Evolutionary conservation across 495 filamentous ascomycete genomes (phyloP).

Genomic region (Glarea lozoyensis): DNA sequence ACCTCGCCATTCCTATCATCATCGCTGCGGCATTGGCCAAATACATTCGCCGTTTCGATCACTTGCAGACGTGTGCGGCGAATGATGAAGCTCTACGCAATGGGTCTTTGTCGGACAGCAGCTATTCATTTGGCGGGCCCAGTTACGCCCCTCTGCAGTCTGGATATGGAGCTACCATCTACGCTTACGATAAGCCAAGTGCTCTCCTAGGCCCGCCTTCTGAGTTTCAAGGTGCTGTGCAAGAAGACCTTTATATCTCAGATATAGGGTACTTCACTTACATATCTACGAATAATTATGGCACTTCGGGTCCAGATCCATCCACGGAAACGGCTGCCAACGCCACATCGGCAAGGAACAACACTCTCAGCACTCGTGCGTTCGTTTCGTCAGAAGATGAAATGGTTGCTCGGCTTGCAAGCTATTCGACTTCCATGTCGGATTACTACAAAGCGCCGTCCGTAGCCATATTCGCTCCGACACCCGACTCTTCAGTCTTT

Average conservation of each 20-base stretch:
- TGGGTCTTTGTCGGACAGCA: not conserved
- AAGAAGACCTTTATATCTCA: constrained; percentile 8
- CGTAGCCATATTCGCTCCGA: constrained; percentile 13
- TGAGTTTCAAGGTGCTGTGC: constrained; percentile 5
- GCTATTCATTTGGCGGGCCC: not conserved
- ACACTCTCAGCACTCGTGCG: constrained; percentile 2
- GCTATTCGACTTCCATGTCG: too few relatives aligned
- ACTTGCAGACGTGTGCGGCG: constrained; percentile 11
- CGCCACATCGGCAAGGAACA: not conserved
- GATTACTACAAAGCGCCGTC: not conserved
- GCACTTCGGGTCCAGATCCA: too few relatives aligned
- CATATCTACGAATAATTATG: not conserved
- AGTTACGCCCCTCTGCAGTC: constrained; percentile 3
- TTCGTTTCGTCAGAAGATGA: constrained; percentile 4
- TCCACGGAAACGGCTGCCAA: not conserved
- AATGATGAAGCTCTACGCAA: constrained; percentile 9
- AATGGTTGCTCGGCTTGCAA: constrained; percentile 6
- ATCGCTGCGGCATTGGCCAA: constrained; percentile 14
- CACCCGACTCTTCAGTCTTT: constrained; percentile 7
- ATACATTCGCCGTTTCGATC: constrained; percentile 8
- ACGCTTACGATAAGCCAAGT: not conserved
- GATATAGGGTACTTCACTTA: not conserved
- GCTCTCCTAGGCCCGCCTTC: constrained; percentile 9
- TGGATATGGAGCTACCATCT: not conserved
- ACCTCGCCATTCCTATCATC: constrained; percentile 17